phyloP scores from a whole-genome alignment of 768 basidiomycete species.

The Amanita rubescens region DNA sequence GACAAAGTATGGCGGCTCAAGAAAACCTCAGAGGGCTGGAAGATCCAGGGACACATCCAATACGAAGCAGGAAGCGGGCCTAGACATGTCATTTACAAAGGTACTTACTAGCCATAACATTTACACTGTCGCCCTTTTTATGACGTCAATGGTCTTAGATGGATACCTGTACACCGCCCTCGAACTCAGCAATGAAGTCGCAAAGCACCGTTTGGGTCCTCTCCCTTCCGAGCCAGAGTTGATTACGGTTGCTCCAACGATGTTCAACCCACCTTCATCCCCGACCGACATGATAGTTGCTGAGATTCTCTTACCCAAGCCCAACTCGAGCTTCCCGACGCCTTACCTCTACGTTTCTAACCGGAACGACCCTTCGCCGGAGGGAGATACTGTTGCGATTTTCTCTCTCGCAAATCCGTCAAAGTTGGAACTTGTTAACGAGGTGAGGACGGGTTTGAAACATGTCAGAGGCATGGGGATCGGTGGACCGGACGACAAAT shows the following conservation, averaged over 20 bases:
- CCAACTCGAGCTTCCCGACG: slow-evolving; percentile 42
- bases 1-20: slow-evolving; percentile 58
- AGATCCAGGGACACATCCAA: slow-evolving; percentile 37
- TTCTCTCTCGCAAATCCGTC: slow-evolving; percentile 41
- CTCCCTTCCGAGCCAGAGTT: slow-evolving; percentile 33
- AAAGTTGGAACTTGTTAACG: slow-evolving; percentile 40
- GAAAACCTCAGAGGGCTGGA: slow-evolving; percentile 41
- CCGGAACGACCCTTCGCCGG: slow-evolving; percentile 60
- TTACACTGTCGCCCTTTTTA: too few species aligned
- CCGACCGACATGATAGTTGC: slow-evolving; percentile 54
- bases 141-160: slow-evolving; percentile 28
- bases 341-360: slow-evolving; percentile 70
- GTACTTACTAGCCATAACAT: slow-evolving; percentile 29
- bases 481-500: slow-evolving; percentile 53
- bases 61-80: slow-evolving; percentile 59
- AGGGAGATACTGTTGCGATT: slow-evolving; percentile 68
- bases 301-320: slow-evolving; percentile 56
- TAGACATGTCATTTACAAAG: slow-evolving; percentile 56
- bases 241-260: slow-evolving; percentile 39
- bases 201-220: slow-evolving; percentile 45
- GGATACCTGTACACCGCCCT: slow-evolving; percentile 57
- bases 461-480: slow-evolving; percentile 67
- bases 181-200: slow-evolving; percentile 55
- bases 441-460: slow-evolving; percentile 61
- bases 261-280: slow-evolving; percentile 35